phyloP scores from a whole-genome alignment of 2,329 filamentous ascomycete genomes.

The Claviceps fusiformis region DNA sequence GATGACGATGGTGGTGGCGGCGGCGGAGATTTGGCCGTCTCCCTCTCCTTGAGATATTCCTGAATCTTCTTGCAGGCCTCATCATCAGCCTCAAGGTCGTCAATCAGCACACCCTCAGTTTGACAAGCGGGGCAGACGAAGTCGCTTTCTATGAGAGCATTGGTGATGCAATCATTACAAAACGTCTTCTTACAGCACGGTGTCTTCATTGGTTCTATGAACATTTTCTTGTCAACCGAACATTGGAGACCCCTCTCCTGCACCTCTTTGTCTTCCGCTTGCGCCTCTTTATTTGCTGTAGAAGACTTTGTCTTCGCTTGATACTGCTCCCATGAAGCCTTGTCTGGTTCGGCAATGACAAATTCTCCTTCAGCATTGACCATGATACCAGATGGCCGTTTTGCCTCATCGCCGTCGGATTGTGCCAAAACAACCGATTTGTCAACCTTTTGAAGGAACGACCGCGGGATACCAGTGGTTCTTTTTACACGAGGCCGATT shows the following conservation, averaged over 20 bases:
- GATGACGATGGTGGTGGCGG: constrained; percentile 13
- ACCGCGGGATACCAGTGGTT: constrained; percentile 91
- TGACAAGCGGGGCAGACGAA: constrained; percentile 89
- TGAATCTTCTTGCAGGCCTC: constrained; percentile 68
- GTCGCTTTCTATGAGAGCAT: constrained; percentile 96
- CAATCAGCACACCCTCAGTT: constrained; percentile 81
- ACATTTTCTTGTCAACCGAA: constrained; percentile 93
- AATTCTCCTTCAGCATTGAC: constrained; percentile 95
- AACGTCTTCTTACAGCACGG: constrained; percentile 97
- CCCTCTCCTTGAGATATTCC: constrained; percentile 51
- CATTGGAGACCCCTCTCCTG: constrained; percentile 83
- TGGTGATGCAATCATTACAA: constrained; percentile 99
- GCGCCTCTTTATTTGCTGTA: constrained; percentile 64
- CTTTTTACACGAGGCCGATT: constrained; percentile 86
- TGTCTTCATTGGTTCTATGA: constrained; percentile 97
- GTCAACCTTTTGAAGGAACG: constrained; percentile 89
- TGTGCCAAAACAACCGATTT: constrained; percentile 67
- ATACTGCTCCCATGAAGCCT: constrained; percentile 91
- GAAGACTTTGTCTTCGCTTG: constrained; percentile 88
- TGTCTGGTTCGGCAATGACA: constrained; percentile 91
- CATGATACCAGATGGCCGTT: constrained; percentile 84
- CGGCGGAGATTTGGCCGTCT: constrained; percentile 30
- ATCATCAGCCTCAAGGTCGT: constrained; percentile 75
- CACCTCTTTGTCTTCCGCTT: constrained; percentile 70
- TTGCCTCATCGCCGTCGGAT: constrained; percentile 67